Conservation (phyloP, 805 yeast species). For the Zygosaccharomyces siamensis region DNA sequence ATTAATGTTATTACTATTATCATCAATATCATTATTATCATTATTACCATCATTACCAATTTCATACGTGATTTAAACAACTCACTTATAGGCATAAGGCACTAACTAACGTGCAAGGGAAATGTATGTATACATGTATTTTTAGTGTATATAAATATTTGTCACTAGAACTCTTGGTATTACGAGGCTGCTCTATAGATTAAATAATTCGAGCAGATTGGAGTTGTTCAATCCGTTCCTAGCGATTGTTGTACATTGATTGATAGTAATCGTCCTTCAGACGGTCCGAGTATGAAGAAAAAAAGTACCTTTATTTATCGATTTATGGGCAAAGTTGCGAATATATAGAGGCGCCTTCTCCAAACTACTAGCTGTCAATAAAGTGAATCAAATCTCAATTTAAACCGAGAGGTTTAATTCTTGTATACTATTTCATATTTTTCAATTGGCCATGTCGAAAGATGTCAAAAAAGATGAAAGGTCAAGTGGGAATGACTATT, state of each 20-base stretch:
- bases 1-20: neutral
- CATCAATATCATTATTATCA: neutral
- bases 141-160: neutral
- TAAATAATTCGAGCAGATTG: neutral
- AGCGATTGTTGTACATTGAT: neutral
- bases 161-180: neutral
- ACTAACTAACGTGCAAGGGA: neutral
- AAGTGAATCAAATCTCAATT: neutral
- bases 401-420: neutral
- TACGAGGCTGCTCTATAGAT: neutral
- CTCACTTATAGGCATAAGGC: neutral
- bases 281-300: neutral
- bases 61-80: neutral
- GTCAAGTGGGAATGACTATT: neutral
- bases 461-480: constrained; percentile 6
- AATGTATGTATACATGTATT: neutral
- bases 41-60: neutral
- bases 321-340: neutral
- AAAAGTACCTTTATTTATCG: neutral
- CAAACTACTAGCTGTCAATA: neutral
- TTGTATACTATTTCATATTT: neutral
- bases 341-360: neutral
- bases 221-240: neutral
- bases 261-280: neutral
- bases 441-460: constrained; percentile 7